phyloP scores from a whole-genome alignment of 2,329 filamentous ascomycete species.

The Trichoderma hamatum region DNA sequence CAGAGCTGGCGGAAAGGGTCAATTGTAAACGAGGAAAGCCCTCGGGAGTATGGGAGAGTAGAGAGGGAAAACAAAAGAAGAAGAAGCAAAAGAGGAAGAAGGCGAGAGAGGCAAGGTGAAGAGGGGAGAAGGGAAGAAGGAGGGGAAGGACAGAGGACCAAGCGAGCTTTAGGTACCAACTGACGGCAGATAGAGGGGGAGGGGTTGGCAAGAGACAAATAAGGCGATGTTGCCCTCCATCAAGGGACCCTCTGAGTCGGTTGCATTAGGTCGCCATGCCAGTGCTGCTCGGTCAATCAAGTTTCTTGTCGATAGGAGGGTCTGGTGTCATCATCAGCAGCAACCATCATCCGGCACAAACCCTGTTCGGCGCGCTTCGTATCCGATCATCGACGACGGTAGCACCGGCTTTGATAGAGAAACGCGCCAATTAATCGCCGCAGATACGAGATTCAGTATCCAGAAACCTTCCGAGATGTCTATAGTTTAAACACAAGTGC shows the following conservation, averaged over 20 bases:
- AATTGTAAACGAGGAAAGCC: constrained; percentile 5
- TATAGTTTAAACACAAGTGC: neutral
- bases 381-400: neutral
- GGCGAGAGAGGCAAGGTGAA: constrained; percentile 9
- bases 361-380: neutral
- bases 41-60: neutral
- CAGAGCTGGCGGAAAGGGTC: neutral
- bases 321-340: constrained; percentile 12
- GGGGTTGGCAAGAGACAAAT: neutral
- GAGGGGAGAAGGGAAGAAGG: constrained; percentile 26
- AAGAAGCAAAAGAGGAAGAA: constrained; percentile 4
- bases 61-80: neutral
- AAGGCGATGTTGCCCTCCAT: constrained; percentile 13
- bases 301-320: neutral
- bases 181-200: neutral
- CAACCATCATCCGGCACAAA: neutral
- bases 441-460: neutral
- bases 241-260: neutral
- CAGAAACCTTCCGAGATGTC: neutral
- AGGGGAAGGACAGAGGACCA: constrained; percentile 16
- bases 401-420: neutral
- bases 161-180: constrained; percentile 16
- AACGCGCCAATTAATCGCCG: neutral
- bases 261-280: neutral
- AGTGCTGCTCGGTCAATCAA: constrained; percentile 2